phyloP scores from a whole-genome alignment of 768 basidiomycete genomes.

The Amanita rubescens region DNA sequence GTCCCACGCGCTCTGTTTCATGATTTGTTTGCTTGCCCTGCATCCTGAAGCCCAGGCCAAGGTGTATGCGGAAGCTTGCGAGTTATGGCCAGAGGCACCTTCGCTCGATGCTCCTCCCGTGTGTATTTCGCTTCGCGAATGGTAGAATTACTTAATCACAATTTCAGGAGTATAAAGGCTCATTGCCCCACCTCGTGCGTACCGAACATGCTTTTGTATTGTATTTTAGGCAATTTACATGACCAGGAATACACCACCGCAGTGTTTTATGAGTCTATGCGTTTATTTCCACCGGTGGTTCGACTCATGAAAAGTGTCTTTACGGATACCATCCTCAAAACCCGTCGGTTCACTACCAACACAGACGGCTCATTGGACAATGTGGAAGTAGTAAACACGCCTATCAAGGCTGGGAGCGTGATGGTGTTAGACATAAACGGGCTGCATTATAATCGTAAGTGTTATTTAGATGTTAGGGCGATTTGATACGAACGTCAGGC shows the following conservation, averaged over 20 bases:
- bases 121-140: conserved; percentile 3
- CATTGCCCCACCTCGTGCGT: conserved; percentile 29
- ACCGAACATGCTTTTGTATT: background rate
- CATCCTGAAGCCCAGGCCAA: conserved; percentile 42
- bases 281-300: conserved; percentile 30
- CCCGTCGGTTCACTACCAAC: conserved; percentile 23
- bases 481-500: background rate
- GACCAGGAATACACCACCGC: conserved; percentile 35
- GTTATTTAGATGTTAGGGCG: background rate
- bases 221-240: background rate
- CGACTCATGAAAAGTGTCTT: conserved; percentile 29
- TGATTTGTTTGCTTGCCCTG: conserved; percentile 37
- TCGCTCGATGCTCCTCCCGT: conserved; percentile 21
- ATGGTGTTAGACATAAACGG: conserved; percentile 34
- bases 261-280: conserved; percentile 38
- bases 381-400: conserved; percentile 25
- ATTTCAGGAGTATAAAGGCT: conserved; percentile 32
- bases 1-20: conserved; percentile 36
- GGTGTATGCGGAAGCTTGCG: conserved; percentile 31
- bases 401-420: conserved; percentile 30
- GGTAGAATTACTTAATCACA: background rate
- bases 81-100: conserved; percentile 33
- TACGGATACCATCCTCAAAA: conserved; percentile 28
- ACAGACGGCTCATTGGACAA: conserved; percentile 19
- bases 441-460: conserved; percentile 39